These are phyloP conservation scores for Eucalyptus tenuipes DNA, from an alignment of 345 rosid species.

Conservation along the genomic window DNA sequence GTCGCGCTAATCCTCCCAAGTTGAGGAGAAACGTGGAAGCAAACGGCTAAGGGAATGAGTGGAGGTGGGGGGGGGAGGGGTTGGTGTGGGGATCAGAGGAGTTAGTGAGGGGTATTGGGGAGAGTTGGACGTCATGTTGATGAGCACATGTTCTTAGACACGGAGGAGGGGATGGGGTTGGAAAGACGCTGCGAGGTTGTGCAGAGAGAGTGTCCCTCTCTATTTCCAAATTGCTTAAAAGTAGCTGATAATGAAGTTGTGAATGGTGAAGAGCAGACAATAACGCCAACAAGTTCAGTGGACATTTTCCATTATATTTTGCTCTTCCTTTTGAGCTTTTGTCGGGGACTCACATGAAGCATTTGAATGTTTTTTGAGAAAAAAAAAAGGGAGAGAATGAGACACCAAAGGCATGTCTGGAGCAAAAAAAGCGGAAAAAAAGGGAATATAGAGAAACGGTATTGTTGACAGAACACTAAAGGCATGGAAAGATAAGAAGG, in stretches of 20 bases:
- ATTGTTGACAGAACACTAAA: rapidly evolving
- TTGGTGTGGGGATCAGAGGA: background rate
- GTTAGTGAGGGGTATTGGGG: background rate
- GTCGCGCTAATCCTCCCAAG: rapidly evolving
- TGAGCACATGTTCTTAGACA: background rate
- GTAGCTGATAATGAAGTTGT: background rate
- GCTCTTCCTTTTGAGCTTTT: too few species aligned
- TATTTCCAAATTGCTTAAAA: too few species aligned
- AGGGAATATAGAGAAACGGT: too few species aligned
- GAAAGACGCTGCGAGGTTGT: too few species aligned
- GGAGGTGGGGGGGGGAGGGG: background rate
- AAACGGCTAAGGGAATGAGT: rapidly evolving
- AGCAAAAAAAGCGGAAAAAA: rapidly evolving
- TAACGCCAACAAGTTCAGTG: background rate
- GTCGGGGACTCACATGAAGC: too few species aligned
- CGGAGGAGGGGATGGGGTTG: background rate
- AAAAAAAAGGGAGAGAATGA: background rate
- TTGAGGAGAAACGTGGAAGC: background rate
- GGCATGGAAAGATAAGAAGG: background rate
- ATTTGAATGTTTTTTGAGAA: too few species aligned
- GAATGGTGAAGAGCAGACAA: background rate
- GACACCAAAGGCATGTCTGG: background rate
- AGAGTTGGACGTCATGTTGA: background rate
- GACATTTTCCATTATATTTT: background rate
- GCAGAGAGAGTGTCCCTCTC: background rate